phyloP scores from a whole-genome alignment of 768 basidiomycete genomes.

The Paxillus involutus region DNA sequence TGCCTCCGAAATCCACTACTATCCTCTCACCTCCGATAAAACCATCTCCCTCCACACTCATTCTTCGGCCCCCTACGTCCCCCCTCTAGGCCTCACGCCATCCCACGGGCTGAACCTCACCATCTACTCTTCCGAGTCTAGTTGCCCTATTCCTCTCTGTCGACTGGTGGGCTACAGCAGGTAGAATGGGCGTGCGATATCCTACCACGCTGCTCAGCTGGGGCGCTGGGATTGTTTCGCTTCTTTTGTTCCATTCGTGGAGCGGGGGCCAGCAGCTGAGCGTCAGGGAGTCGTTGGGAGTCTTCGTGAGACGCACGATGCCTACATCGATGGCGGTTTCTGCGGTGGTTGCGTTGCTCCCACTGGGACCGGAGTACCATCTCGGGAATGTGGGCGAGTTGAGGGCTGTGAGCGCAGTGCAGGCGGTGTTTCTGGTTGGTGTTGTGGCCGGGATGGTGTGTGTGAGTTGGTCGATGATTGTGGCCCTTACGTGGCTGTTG shows the following conservation, averaged over 20 bases:
- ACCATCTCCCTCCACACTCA: conserved; percentile 61
- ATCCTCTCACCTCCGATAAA: conserved; percentile 42
- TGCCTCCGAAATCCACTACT: conserved; percentile 66
- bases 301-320: conserved; percentile 40
- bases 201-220: conserved; percentile 71
- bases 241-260: conserved; percentile 59
- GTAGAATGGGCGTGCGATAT: conserved; percentile 73
- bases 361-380: conserved; percentile 52
- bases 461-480: conserved; percentile 56
- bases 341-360: conserved; percentile 50
- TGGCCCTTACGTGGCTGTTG: conserved; percentile 46
- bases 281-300: conserved; percentile 47
- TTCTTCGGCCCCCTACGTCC: conserved; percentile 62
- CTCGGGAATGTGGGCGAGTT: conserved; percentile 64
- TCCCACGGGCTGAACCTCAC: conserved; percentile 49
- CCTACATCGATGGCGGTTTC: conserved; percentile 44
- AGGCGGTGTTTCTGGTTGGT: conserved; percentile 60
- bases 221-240: conserved; percentile 66
- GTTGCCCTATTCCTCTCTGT: conserved; percentile 62
- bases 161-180: conserved; percentile 71
- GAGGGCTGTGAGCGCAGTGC: conserved; percentile 28
- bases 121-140: conserved; percentile 54
- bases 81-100: conserved; percentile 32
- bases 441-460: conserved; percentile 65
- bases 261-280: conserved; percentile 38